Conservation (phyloP, 2,329 filamentous ascomycete species). For the Fusarium oxysporum region DNA sequence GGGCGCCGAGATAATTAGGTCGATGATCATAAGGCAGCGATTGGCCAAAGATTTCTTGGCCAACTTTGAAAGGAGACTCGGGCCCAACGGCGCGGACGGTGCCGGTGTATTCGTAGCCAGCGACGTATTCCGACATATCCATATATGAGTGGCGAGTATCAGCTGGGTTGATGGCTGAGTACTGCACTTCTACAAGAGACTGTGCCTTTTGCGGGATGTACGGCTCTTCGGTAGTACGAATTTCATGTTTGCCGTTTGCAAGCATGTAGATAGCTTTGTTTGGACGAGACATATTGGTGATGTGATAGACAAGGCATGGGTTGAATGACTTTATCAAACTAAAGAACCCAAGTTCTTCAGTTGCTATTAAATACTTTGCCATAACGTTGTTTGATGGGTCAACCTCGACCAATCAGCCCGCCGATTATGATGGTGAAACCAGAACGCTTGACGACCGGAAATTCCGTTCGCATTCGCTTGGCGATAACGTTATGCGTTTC, state of each 20-base stretch:
- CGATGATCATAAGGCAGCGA: constrained; percentile 13
- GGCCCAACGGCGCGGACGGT: not conserved
- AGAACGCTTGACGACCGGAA: no score
- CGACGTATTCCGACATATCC: constrained; percentile 4
- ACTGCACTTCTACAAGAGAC: constrained; percentile 25
- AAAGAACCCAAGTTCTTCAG: no score
- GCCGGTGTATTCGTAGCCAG: constrained; percentile 25
- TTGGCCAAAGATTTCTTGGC: constrained; percentile 19
- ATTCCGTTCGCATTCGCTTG: no score
- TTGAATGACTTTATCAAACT: no score
- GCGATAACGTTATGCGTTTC: no score
- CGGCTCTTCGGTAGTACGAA: not conserved
- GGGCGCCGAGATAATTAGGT: constrained; percentile 15
- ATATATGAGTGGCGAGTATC: constrained; percentile 27
- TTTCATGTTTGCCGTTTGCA: not conserved
- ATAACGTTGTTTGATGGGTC: no score
- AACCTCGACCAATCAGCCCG: no score
- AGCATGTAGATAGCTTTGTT: constrained; percentile 19
- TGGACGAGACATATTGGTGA: not conserved
- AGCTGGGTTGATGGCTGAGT: constrained; percentile 29
- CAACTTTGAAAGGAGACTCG: not conserved
- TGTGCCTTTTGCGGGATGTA: constrained; percentile 2
- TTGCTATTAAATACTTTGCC: no score
- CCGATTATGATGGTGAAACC: no score
- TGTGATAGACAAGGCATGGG: no score